Conservation (phyloP, 2,329 filamentous ascomycete species). For the Grosmannia serpens region DNA sequence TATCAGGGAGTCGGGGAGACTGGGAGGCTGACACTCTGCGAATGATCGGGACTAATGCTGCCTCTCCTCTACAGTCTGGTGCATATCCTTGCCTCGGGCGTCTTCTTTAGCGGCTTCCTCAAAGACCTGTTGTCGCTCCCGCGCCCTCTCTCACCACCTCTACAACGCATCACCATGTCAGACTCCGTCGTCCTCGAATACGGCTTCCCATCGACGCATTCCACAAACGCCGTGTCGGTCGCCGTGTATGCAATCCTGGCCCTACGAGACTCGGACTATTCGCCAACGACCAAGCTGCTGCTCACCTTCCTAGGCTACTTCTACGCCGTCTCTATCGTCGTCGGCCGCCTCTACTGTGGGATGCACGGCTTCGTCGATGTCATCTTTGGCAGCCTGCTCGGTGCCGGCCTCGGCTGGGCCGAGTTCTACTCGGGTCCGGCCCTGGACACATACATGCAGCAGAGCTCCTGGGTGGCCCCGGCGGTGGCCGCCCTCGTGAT, state of each 20-base stretch:
- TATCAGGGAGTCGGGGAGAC: not conserved
- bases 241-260: constrained; percentile 65
- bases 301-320: constrained; percentile 65
- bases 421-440: constrained; percentile 49
- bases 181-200: constrained; percentile 92
- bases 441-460: constrained; percentile 61
- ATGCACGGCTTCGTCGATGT: constrained; percentile 98
- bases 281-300: constrained; percentile 43
- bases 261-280: constrained; percentile 53
- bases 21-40: not conserved
- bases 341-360: constrained; percentile 89
- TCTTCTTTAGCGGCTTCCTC: constrained; percentile 83
- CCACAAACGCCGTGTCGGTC: constrained; percentile 91
- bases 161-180: constrained; percentile 95
- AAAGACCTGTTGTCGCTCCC: constrained; percentile 93
- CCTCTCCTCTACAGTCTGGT: constrained; percentile 38
- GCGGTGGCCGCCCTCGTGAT: constrained; percentile 53
- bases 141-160: constrained; percentile 78
- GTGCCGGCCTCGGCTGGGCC: constrained; percentile 49
- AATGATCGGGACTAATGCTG: not conserved
- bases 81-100: constrained; percentile 65
- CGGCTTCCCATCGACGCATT: constrained; percentile 94
- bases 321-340: constrained; percentile 79
- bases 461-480: constrained; percentile 52
- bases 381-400: constrained; percentile 65